Evolutionary conservation across 805 yeast genomes (phyloP), one percentile per base, ranked within the genome.

Genomic region (Candida nonsorbophila): DNA sequence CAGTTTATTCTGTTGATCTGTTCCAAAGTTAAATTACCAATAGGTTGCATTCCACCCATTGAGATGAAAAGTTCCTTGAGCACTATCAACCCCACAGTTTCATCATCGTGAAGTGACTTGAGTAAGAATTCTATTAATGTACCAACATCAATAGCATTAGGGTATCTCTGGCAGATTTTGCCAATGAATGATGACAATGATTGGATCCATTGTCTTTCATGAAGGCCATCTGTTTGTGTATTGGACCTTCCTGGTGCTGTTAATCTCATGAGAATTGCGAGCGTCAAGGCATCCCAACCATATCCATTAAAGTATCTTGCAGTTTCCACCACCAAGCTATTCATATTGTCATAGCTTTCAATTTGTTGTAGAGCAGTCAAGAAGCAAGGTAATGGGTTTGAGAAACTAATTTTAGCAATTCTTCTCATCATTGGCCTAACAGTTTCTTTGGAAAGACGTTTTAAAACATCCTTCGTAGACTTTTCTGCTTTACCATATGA

Each of bases 281-380:
- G 77, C 4, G 88, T 79, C 17, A 90, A 54, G 2, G 77, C 83
- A 51, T 90, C 97, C 87, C 94, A 86, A 0, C 87, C 86, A 44
- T 81, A 79, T 4, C 60, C 69, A 28, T 79, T 80, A 49, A 86
- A 85, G 46, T 74, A 80, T 22, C 76, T 62, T 0, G 95, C 86
- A 5, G 92, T 74, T 26, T 80, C 80, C 7, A 85, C 87, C 5
- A 90, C 77, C 33, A 90, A 63, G 21, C 75, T 77, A 25, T 80
- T 82, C 38, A 90, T 71, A 47, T 90, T 90, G 47, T 83, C 95
- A 49, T 90, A 90, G 59, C 92, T 85, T 53, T 90, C 97, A 39
- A 90, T 76, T 47, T 86, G 96, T 25, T 76, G 75, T 7, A 88
- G 65, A 25, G 84, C 69, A 0, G 84, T 79, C 14, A 73, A 58